phyloP scores from a whole-genome alignment of 2,329 filamentous ascomycete genomes.

The Trichoderma citrinoviride region DNA sequence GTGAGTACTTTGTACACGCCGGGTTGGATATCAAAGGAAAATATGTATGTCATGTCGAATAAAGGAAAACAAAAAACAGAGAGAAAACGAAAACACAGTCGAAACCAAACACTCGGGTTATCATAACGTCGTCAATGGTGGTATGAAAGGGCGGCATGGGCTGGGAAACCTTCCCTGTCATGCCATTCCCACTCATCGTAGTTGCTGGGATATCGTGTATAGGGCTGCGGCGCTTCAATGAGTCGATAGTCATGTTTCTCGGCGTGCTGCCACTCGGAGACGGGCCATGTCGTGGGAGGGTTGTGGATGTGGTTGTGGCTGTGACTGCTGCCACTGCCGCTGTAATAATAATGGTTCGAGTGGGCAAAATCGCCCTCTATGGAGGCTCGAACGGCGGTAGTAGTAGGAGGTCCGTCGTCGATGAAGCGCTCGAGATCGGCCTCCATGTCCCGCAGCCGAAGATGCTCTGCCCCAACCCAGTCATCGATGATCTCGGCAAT shows the following conservation, averaged over 20 bases:
- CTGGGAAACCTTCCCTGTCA: conserved; percentile 35
- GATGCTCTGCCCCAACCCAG: conserved; percentile 56
- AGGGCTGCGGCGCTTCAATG: conserved; percentile 16
- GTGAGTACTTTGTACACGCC: conserved; percentile 5
- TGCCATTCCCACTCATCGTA: conserved; percentile 37
- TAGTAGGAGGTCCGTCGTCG: conserved; percentile 21
- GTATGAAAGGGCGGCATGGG: conserved; percentile 12
- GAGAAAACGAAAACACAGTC: neutral
- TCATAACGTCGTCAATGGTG: neutral
- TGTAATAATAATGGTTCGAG: neutral
- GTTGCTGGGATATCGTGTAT: conserved; percentile 8
- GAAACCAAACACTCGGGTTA: neutral
- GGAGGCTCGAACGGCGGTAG: neutral
- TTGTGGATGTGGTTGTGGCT: neutral
- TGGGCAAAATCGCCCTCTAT: neutral
- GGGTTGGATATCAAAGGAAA: neutral
- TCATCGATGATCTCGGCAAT: conserved; percentile 60
- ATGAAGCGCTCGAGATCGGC: conserved; percentile 58
- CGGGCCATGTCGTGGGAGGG: conserved; percentile 10
- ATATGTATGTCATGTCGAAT: neutral
- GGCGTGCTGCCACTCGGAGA: conserved; percentile 4
- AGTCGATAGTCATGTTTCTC: conserved; percentile 12
- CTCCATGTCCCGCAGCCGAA: conserved; percentile 59
- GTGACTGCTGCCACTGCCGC: neutral
- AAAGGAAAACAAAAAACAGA: neutral